Base-by-base conservation (phyloP, 805 yeast genomes). In the Teunomyces stri region DNA sequence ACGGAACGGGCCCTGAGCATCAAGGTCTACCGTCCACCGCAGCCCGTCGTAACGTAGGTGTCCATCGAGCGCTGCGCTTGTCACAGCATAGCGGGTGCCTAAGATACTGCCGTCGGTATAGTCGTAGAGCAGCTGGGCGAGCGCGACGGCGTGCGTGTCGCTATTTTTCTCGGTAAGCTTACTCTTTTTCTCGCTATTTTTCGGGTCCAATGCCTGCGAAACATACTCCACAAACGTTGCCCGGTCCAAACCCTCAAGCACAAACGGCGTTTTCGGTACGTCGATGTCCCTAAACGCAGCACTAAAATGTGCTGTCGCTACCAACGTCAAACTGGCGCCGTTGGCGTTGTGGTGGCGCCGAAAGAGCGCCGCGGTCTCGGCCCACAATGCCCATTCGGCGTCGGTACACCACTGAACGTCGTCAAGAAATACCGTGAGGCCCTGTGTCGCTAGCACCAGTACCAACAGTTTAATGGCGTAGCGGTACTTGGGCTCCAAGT, bases 391-490 rank as follows among this genome's bases (percentile, higher is more conserved):
- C 52, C 67, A 58, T 48, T 68, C 74, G 9, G 55, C 59, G 6
- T 47, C 51, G 0, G 78, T 62, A 46, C 75, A 67, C 70, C 74
- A 71, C 45, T 77, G 78, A 21, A 74, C 52, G 56, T 78, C 79
- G 51, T 78, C 81, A 27, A 75, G 56, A 41, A 74, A 63, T 1
- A 78, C 50, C 0, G 80, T 75, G 34, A 78, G 58, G 2, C 81
- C 80, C 29, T 64, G 64, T 3, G 51, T 52, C 6, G 74, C 72
- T 42, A 78, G 61, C 3, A 78, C 54, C n/a, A 68, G 65, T 46
- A 70, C 69, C 12, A 79, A 54, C 13, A 63, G 54, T 46, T 75
- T 76, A 47, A 78, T 60, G n/a, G 74, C 61, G 48, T 67, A 70
- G 44, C 73, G 64, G 51, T 72, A 68, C 42, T 68, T 62, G 40